Base-by-base conservation (phyloP, 2,329 filamentous ascomycete genomes). In the Fusarium buxicola region DNA sequence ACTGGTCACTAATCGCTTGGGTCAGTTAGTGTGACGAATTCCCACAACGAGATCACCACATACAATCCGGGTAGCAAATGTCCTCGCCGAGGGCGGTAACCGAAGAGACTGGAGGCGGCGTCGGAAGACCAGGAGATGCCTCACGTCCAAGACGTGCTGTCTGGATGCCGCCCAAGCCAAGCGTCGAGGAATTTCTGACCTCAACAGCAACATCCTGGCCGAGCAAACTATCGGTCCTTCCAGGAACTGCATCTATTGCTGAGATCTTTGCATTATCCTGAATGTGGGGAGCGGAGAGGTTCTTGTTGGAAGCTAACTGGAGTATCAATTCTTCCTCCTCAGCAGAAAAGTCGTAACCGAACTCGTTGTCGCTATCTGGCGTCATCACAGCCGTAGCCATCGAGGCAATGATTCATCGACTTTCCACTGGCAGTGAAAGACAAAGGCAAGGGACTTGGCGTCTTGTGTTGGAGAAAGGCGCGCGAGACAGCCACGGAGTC, bases 1-100 rank as follows among this genome's bases (percentile, higher is more conserved):
- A 15, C 74, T 79, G 70, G 80, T 87, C 77, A 84, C 89, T 91
- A 87, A 75, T 75, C 80, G 82, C 88, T 90, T 89, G 59, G 68
- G 55, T 88, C 81, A 86, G 86, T 91, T 83, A 91, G 86, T 69
- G 68, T 55, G 36, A 45, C 34, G 52, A 60, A 64, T 58, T 47
- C 41, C 21, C 40, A 16, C 16, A 10, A n/a, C 12, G 16, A 47
- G 28, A 34, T 24, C 41, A 16, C 27, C 40, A 78, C 83, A 71
- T 74, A 89, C 86, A 74, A 78, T 85, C 80, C 71, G 85, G 80
- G 75, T 84, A 85, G 62, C 60, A 58, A 73, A 82, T 66, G 47
- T 74, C 66, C 56, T 73, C 58, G 48, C 69, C 49, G 38, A 60
- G 34, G 38, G 63, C 54, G 10, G 59, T 27, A 47, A 59, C 36